A percentile compares a stretch with the other conserved stretches of the same genome.
Conservation (phyloP, 306 rosid genomes). For the Trifolium dubium region DNA sequence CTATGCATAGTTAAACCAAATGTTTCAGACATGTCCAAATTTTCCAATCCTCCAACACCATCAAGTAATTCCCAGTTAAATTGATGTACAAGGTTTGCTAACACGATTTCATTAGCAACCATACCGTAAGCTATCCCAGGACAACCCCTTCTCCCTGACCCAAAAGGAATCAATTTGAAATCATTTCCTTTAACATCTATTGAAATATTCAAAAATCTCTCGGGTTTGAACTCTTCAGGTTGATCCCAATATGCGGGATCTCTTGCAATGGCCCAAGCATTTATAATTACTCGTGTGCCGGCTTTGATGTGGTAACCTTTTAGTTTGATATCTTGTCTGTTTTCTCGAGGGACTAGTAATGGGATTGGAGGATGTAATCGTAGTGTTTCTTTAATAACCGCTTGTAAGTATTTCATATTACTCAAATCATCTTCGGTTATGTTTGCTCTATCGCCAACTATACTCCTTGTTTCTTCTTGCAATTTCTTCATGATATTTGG, state of each 20-base stretch:
- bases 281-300: constrained; percentile 24
- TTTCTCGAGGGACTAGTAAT: constrained; percentile 48
- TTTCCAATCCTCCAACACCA: constrained; percentile 8
- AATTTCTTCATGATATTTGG: constrained; percentile 49
- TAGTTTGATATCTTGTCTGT: constrained; percentile 34
- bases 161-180: constrained; percentile 34
- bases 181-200: constrained; percentile 46
- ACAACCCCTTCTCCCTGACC: constrained; percentile 49
- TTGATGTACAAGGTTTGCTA: too few relatives aligned
- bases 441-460: constrained; percentile 24
- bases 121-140: constrained; percentile 45
- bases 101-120: constrained; percentile 32
- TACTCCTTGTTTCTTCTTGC: constrained; percentile 41
- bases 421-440: constrained; percentile 49
- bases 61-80: not conserved
- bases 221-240: constrained; percentile 49
- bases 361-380: constrained; percentile 56
- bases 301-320: constrained; percentile 13
- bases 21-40: constrained; percentile 48
- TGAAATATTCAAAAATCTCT: constrained; percentile 44
- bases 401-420: constrained; percentile 53
- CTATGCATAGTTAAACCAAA: constrained; percentile 37
- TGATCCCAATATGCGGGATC: constrained; percentile 41
- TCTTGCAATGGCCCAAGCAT: constrained; percentile 44
- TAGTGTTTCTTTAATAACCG: constrained; percentile 30